Percentiles rank a stretch among this genome's conserved stretches.
Conservation (phyloP, 2,329 filamentous ascomycete genomes). For the Penicillium corylophilum region DNA sequence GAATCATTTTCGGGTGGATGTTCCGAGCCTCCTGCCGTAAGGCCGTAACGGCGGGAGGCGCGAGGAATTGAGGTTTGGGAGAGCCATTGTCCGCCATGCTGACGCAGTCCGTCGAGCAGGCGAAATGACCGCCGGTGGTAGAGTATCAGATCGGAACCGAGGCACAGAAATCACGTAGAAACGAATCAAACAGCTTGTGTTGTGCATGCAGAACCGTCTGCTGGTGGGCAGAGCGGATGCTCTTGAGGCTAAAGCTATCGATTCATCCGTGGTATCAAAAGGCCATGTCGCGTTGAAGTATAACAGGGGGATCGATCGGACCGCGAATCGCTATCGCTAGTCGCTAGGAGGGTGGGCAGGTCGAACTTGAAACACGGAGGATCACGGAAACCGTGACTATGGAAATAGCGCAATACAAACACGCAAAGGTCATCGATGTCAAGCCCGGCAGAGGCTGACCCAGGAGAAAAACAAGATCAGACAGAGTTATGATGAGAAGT, state of each 20-base stretch:
- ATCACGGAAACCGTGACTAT: constrained; percentile 22
- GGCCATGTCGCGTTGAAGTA: constrained; percentile 33
- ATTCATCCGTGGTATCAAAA: constrained; percentile 43
- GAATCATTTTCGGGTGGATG: constrained; percentile 50
- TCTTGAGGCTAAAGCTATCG: constrained; percentile 38
- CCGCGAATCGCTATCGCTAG: background rate
- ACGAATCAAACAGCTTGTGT: constrained; percentile 11
- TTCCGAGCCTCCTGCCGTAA: constrained; percentile 45
- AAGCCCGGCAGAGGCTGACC: constrained; percentile 19
- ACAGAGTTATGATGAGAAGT: constrained; percentile 3
- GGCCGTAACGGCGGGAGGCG: constrained; percentile 46
- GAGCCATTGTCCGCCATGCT: constrained; percentile 46
- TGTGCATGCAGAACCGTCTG: constrained; percentile 41
- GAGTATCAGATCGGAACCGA: background rate
- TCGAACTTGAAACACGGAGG: constrained; percentile 14
- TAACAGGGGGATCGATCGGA: constrained; percentile 4
- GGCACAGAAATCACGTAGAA: constrained; percentile 10
- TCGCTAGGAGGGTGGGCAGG: background rate
- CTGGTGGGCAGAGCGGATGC: constrained; percentile 45
- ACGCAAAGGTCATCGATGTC: constrained; percentile 24
- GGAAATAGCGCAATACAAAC: constrained; percentile 27
- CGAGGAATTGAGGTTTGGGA: constrained; percentile 40
- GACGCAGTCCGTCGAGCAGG: constrained; percentile 19
- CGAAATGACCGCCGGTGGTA: constrained; percentile 2
- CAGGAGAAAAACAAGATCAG: constrained; percentile 3